Conservation (phyloP, 768 basidiomycete genomes). For the Amanita thiersii region DNA sequence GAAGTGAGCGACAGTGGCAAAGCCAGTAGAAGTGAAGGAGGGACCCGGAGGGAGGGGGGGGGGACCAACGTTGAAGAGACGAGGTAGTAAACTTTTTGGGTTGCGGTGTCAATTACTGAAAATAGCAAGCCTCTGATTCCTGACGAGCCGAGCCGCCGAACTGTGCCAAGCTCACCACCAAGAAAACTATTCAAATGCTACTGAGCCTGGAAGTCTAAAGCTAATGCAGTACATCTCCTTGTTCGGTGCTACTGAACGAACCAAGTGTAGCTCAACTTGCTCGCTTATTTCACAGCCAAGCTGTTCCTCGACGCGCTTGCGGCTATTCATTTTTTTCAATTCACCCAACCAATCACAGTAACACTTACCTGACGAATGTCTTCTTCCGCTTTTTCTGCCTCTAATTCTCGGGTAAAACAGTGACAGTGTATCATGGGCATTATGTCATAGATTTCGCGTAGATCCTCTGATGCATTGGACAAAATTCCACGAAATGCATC, state of each 20-base stretch:
- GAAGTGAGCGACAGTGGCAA: slow-evolving; percentile 2
- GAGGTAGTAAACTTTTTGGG: not conserved
- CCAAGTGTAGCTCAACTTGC: slow-evolving; percentile 55
- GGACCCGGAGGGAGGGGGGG: not conserved
- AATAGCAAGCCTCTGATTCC: not conserved
- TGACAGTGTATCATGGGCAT: slow-evolving; percentile 95
- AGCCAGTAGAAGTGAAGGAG: not conserved
- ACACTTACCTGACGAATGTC: slow-evolving; percentile 76
- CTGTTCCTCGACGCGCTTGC: slow-evolving; percentile 63
- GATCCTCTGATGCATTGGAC: slow-evolving; percentile 23
- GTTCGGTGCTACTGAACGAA: slow-evolving; percentile 89
- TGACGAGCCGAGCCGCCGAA: not conserved
- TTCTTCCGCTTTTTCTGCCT: slow-evolving; percentile 51
- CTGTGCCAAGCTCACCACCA: slow-evolving; percentile 2
- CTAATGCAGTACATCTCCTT: slow-evolving; percentile 98
- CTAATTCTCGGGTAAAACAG: slow-evolving; percentile 88
- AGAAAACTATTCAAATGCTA: slow-evolving; percentile 20
- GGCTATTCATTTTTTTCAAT: slow-evolving; percentile 13
- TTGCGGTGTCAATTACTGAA: not conserved
- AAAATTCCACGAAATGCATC: slow-evolving; percentile 81
- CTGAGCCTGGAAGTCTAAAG: slow-evolving; percentile 46
- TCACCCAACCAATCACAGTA: slow-evolving; percentile 3
- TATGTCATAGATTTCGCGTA: slow-evolving; percentile 40
- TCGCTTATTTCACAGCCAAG: slow-evolving; percentile 47
- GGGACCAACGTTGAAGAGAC: not conserved